phyloP scores from a whole-genome alignment of 2,329 filamentous ascomycete species.

The Beauveria medogensis region DNA sequence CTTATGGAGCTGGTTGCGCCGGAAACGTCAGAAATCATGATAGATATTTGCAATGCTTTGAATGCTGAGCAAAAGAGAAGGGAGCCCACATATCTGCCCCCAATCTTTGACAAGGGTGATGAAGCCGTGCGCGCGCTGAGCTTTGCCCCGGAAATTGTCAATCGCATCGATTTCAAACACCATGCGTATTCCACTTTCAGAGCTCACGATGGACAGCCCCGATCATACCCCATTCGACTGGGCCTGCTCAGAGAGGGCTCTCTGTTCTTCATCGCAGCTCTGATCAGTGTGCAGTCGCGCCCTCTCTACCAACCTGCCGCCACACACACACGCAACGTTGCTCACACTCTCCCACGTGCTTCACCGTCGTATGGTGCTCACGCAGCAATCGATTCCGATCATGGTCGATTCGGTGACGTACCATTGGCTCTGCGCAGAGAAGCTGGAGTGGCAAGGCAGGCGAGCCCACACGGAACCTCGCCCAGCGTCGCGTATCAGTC shows the following conservation, averaged over 20 bases:
- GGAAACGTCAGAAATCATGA: constrained; percentile 44
- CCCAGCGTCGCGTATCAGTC: constrained; percentile 4
- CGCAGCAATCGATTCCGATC: constrained; percentile 30
- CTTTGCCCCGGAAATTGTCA: constrained; percentile 45
- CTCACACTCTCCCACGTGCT: background rate
- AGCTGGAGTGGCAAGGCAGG: background rate
- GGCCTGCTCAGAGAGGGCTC: constrained; percentile 53
- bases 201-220: constrained; percentile 41
- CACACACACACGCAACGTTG: constrained; percentile 31
- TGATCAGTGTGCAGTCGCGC: constrained; percentile 31
- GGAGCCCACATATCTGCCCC: constrained; percentile 56
- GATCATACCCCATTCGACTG: constrained; percentile 42
- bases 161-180: constrained; percentile 43
- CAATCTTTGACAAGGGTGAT: constrained; percentile 50
- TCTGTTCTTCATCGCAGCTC: constrained; percentile 53
- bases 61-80: constrained; percentile 49
- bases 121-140: constrained; percentile 47
- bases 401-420: constrained; percentile 32
- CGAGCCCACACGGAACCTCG: background rate
- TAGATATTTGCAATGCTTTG: constrained; percentile 42
- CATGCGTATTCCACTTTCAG: constrained; percentile 49
- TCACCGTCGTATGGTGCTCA: background rate
- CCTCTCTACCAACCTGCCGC: constrained; percentile 28
- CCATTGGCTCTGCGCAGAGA: constrained; percentile 6
- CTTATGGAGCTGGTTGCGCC: constrained; percentile 46